Conservation (phyloP, 2,329 filamentous ascomycete species). For the Metarhizium sp. region DNA sequence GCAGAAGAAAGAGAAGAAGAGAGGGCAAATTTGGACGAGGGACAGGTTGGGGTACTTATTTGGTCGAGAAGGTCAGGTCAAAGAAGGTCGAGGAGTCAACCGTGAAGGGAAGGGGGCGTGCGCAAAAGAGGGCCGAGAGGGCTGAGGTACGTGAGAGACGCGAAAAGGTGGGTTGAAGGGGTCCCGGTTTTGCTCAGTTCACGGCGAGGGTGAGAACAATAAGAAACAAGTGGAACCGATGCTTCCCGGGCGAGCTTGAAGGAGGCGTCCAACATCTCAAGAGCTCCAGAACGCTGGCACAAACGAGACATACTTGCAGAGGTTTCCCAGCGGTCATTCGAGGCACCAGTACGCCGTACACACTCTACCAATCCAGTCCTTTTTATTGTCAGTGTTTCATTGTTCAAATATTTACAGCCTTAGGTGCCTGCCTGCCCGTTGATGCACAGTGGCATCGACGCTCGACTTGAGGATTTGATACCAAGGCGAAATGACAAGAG, state of each 20-base stretch:
- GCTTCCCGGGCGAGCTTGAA: neutral
- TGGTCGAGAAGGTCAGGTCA: constrained; percentile 13
- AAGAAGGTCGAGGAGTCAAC: constrained; percentile 6
- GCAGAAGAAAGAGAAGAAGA: constrained; percentile 22
- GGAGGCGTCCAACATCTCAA: neutral
- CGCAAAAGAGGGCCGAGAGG: neutral
- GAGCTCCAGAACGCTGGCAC: neutral
- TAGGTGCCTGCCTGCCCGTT: too few relatives aligned
- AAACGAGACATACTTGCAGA: neutral
- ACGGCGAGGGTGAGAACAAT: constrained; percentile 1
- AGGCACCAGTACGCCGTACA: too few relatives aligned
- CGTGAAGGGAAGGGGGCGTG: constrained; percentile 7
- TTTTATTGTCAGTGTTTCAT: too few relatives aligned
- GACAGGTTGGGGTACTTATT: constrained; percentile 35
- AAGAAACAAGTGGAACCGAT: neutral
- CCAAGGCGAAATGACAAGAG: too few relatives aligned
- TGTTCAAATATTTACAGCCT: too few relatives aligned
- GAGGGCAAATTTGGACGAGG: constrained; percentile 12
- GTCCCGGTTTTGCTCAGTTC: neutral
- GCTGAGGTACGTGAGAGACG: neutral
- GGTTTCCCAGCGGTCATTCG: too few relatives aligned
- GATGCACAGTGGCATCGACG: too few relatives aligned
- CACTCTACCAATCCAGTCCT: too few relatives aligned
- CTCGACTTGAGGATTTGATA: neutral
- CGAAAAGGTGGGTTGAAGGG: neutral